A percentile compares a stretch with the other conserved stretches of the same genome.
Evolutionary conservation across 164 flowering plant species (phyloP).

Genomic region (Buxus sempervirens): DNA sequence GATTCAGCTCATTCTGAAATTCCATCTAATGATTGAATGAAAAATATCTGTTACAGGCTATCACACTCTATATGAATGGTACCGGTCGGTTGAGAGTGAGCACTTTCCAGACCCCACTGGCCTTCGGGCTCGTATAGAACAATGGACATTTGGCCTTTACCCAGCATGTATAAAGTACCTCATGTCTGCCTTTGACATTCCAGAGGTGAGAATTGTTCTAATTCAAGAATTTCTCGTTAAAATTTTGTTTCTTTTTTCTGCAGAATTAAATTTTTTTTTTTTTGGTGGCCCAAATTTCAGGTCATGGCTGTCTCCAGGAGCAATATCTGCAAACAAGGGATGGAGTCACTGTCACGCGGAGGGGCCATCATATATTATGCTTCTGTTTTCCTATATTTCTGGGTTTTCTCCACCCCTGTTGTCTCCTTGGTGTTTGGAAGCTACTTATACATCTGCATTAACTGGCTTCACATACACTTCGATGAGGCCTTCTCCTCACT

Average conservation of each 20-base stretch:
- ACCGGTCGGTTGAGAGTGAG: slow-evolving; percentile 77
- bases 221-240: not conserved
- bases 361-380: slow-evolving; percentile 81
- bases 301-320: slow-evolving; percentile 96
- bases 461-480: slow-evolving; percentile 96
- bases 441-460: slow-evolving; percentile 92
- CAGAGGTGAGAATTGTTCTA: slow-evolving; percentile 59
- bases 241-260: not conserved
- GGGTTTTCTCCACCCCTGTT: slow-evolving; percentile 98
- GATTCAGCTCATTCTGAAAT: too few relatives aligned
- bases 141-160: slow-evolving; percentile 98
- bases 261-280: slow-evolving; percentile 3
- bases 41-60: slow-evolving; percentile 51
- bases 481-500: slow-evolving; percentile 99
- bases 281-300: slow-evolving; percentile 35
- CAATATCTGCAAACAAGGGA: slow-evolving; percentile 80
- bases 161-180: slow-evolving; percentile 99
- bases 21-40: not conserved
- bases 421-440: slow-evolving; percentile 94
- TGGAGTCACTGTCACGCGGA: slow-evolving; percentile 76
- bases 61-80: slow-evolving; percentile 96
- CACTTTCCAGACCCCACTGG: slow-evolving; percentile 99
- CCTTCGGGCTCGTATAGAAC: slow-evolving; percentile 87
- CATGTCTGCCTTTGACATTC: slow-evolving; percentile 98
- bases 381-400: slow-evolving; percentile 86